Percentiles rank a stretch among this genome's conserved stretches.
Conservation (phyloP, 2,329 filamentous ascomycete genomes). For the Cryphonectria parasitica region DNA sequence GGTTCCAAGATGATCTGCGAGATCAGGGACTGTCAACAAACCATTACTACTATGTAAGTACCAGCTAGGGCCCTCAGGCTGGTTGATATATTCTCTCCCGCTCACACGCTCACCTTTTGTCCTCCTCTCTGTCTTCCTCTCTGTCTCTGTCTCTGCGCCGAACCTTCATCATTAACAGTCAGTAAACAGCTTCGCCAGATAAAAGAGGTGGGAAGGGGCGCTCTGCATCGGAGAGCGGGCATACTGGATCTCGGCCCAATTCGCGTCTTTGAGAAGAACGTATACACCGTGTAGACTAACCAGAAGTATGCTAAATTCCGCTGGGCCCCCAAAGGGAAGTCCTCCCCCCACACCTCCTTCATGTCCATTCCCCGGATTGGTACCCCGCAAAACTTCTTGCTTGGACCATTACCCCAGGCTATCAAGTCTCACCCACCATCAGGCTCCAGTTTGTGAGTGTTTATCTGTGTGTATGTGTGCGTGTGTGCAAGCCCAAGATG, state of each 20-base stretch:
- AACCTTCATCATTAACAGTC: neutral
- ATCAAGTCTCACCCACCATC: neutral
- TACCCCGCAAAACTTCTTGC: neutral
- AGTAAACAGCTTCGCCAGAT: too few species aligned
- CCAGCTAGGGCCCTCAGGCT: neutral
- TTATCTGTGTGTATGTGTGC: too few species aligned
- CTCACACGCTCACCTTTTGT: too few species aligned
- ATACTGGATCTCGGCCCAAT: neutral
- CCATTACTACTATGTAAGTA: neutral
- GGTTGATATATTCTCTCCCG: neutral
- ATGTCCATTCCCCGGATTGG: slow-evolving; percentile 5
- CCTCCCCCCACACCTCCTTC: neutral
- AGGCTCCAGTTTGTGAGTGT: neutral
- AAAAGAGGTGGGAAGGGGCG: neutral
- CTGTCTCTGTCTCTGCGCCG: neutral
- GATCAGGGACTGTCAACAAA: neutral
- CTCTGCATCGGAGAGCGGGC: neutral
- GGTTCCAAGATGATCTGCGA: neutral
- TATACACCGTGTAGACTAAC: neutral
- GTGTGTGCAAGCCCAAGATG: neutral
- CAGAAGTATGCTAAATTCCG: neutral
- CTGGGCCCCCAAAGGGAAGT: neutral
- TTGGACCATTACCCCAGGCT: neutral
- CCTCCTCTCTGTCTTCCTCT: too few species aligned
- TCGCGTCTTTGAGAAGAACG: neutral